phyloP scores from a whole-genome alignment of 345 rosid species.

The Populus alba region DNA sequence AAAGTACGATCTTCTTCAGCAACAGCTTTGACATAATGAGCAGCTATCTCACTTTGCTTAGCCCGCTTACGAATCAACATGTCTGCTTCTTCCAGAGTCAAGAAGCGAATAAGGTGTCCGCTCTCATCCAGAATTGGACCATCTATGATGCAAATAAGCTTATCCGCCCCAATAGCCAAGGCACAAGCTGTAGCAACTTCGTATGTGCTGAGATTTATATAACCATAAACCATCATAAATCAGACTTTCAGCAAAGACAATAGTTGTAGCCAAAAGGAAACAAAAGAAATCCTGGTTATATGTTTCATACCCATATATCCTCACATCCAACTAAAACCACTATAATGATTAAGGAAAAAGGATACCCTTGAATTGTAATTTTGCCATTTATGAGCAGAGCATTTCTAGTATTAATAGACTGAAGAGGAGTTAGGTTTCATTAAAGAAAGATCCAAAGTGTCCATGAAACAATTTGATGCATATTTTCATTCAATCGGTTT shows the following conservation, averaged over 20 bases:
- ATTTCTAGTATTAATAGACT: neutral
- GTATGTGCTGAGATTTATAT: slow-evolving; percentile 60
- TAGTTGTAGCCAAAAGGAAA: neutral
- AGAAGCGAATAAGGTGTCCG: slow-evolving; percentile 76
- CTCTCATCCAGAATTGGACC: slow-evolving; percentile 86
- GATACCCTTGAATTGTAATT: too few relatives aligned
- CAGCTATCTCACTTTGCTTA: slow-evolving; percentile 87
- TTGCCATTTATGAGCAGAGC: too few relatives aligned
- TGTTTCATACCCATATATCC: neutral
- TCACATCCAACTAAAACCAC: too few relatives aligned
- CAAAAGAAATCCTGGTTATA: neutral
- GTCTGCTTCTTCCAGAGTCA: slow-evolving; percentile 89
- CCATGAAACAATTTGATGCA: neutral
- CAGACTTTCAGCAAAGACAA: neutral
- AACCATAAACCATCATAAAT: slow-evolving; percentile 11
- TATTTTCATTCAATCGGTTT: neutral
- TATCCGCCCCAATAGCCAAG: slow-evolving; percentile 85
- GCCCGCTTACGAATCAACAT: slow-evolving; percentile 72
- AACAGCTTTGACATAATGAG: slow-evolving; percentile 85
- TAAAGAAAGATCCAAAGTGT: neutral
- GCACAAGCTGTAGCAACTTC: slow-evolving; percentile 99
- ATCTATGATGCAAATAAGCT: slow-evolving; percentile 86
- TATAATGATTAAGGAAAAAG: too few relatives aligned
- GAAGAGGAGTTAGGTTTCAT: neutral
- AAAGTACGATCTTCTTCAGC: slow-evolving; percentile 42